These are phyloP conservation scores for Ophiosphaerella herpotricha DNA, from an alignment of 2,329 filamentous ascomycete genomes.

Conservation along the genomic window DNA sequence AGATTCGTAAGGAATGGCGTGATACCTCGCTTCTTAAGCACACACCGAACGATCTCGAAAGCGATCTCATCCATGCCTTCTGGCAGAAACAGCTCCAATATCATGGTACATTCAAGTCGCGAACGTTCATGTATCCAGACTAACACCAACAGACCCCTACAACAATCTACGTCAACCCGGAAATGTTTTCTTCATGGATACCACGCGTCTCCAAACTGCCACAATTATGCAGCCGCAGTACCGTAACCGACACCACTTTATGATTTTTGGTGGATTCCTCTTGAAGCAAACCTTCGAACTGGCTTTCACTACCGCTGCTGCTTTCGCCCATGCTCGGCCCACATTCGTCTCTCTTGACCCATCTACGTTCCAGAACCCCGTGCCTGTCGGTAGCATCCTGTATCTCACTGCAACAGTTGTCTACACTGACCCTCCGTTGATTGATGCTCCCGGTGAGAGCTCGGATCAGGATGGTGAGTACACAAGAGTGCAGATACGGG, in stretches of 20 bases:
- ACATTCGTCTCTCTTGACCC: constrained; percentile 75
- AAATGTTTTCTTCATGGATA: constrained; percentile 66
- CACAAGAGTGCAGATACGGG: constrained; percentile 70
- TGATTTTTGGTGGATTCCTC: constrained; percentile 79
- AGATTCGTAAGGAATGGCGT: constrained; percentile 67
- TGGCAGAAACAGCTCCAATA: constrained; percentile 72
- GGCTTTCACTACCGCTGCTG: constrained; percentile 74
- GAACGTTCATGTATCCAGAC: neutral
- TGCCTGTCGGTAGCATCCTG: constrained; percentile 74
- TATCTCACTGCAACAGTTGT: constrained; percentile 74
- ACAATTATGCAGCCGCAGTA: constrained; percentile 78
- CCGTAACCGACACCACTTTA: constrained; percentile 72
- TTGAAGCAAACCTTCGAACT: constrained; percentile 77
- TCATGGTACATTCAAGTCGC: constrained; percentile 50
- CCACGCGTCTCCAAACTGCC: constrained; percentile 66
- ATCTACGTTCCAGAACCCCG: constrained; percentile 74
- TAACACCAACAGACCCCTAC: constrained; percentile 55
- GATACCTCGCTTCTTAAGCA: constrained; percentile 66
- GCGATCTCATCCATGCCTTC: constrained; percentile 72
- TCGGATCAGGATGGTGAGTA: constrained; percentile 47
- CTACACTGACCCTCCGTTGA: constrained; percentile 68
- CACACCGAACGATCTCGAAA: constrained; percentile 72
- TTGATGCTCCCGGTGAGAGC: constrained; percentile 44
- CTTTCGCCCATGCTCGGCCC: constrained; percentile 70
- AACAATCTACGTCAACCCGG: constrained; percentile 58